Evolutionary conservation across 2,329 filamentous ascomycete species (phyloP), one percentile per base, ranked within the genome.

Genomic region (Ophiocordyceps unilateralis): DNA sequence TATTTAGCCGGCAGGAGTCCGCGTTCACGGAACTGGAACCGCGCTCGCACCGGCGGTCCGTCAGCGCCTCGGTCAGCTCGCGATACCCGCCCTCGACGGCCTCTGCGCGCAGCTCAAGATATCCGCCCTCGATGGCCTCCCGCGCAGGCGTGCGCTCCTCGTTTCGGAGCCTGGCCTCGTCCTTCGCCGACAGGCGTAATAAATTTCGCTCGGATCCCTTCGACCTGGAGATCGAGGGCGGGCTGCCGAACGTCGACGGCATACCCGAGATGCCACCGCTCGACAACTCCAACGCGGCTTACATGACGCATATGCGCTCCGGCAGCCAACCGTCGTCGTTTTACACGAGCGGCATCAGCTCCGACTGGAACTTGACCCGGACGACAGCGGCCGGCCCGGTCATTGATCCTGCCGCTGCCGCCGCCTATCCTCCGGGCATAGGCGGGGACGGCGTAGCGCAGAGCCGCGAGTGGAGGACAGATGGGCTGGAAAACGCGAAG

Each of bases 151-250:
- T 67, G 50, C 62, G 66, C 36, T 64, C 67, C 24, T 61, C 60
- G 0, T 43, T 53, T 17, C 52, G 52, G 38, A 70, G 64, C 34
- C 52, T 57, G n/a, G 58, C 32, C 32, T 36, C 58, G 28, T 67
- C 63, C n/a, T 63, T 68, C 39, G 64, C 63, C 39, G 65, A 60
- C 6, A 58, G 63, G 15, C 66, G 69, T 44, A 70, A 69, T 51
- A 75, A 74, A 51, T 74, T 76, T 54, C 71, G 74, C 39, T 78
- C 74, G 2, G 75, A 80, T 48, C 76, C 74, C 2, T 80, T 80
- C 51, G 76, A 81, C 49, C 63, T 80, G n/a, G 76, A 80, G 53
- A 48, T 61, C 12, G 54, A 57, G 42, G 47, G 47, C 30, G 50
- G 46, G 8, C 21, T 50, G 32, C 48, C 52, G 5, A 49, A 45